These are phyloP conservation scores for Orbilia oligospora DNA, from an alignment of 2,329 filamentous ascomycete genomes.

Conservation along the genomic window DNA sequence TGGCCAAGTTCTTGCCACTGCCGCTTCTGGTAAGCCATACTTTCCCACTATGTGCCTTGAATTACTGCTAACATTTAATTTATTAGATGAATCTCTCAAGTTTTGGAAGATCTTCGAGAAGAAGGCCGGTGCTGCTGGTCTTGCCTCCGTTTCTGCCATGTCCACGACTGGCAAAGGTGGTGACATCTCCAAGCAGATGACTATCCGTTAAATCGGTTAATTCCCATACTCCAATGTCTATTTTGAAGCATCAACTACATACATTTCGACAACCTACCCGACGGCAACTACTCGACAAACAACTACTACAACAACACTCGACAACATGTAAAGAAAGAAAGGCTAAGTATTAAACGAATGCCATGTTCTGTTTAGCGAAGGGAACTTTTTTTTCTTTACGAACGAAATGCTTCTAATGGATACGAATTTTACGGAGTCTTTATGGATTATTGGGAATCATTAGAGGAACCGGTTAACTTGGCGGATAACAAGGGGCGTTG, in stretches of 20 bases:
- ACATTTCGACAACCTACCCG: conserved; percentile 13
- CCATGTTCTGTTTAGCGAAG: conserved; percentile 44
- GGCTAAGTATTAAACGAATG: conserved; percentile 60
- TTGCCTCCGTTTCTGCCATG: conserved; percentile 54
- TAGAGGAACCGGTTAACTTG: conserved; percentile 11
- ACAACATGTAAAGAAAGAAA: conserved; percentile 44
- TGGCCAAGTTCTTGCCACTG: conserved; percentile 96
- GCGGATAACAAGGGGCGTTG: conserved; percentile 18
- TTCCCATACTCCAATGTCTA: conserved; percentile 33
- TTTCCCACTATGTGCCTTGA: background rate
- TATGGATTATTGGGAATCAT: conserved; percentile 21
- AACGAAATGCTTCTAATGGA: conserved; percentile 58
- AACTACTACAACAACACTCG: background rate
- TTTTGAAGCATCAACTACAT: conserved; percentile 43
- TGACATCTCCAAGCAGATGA: conserved; percentile 94
- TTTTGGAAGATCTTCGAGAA: conserved; percentile 99
- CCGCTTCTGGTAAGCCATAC: conserved; percentile 72
- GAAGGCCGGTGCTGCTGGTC: conserved; percentile 81
- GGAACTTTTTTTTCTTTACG: conserved; percentile 39
- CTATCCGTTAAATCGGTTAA: conserved; percentile 77
- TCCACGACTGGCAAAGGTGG: conserved; percentile 76
- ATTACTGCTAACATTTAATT: conserved; percentile 64
- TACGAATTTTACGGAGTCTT: conserved; percentile 50
- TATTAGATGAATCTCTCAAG: conserved; percentile 88
- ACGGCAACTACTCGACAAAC: conserved; percentile 45